Percentiles rank a stretch among this genome's conserved stretches.
Evolutionary conservation across 345 rosid genomes (phyloP).

Genomic region (Dovyalis caffra): DNA sequence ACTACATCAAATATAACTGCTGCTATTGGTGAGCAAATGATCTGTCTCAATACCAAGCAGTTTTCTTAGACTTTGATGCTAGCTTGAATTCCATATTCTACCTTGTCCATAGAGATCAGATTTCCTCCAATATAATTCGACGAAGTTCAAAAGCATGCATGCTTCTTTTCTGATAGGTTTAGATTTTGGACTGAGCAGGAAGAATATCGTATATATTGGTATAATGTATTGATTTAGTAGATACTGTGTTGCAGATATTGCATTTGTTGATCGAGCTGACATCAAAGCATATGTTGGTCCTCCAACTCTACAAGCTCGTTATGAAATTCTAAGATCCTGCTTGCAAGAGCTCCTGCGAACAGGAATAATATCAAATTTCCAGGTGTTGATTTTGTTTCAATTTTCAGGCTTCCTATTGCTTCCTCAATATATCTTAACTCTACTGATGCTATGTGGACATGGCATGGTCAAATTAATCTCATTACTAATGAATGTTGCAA

Average conservation of each 20-base stretch:
- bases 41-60: slow-evolving; percentile 3
- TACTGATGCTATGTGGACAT: background rate
- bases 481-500: slow-evolving; percentile 6
- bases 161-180: background rate
- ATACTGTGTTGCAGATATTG: slow-evolving; percentile 61
- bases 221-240: background rate
- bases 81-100: background rate
- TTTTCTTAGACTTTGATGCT: slow-evolving; percentile 1
- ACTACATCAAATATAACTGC: slow-evolving; percentile 97
- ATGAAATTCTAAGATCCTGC: slow-evolving; percentile 84
- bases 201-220: background rate
- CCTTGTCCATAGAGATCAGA: background rate
- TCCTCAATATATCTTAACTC: background rate
- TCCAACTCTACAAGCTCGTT: slow-evolving; percentile 91
- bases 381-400: slow-evolving; percentile 38
- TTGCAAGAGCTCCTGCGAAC: slow-evolving; percentile 72
- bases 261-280: slow-evolving; percentile 95
- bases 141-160: background rate
- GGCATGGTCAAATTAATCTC: background rate
- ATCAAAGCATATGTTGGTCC: slow-evolving; percentile 98
- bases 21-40: slow-evolving; percentile 77
- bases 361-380: slow-evolving; percentile 61
- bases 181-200: background rate
- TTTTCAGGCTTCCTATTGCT: background rate
- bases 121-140: background rate